Conservation (phyloP, 768 basidiomycete species). For the Mycena rosella region DNA sequence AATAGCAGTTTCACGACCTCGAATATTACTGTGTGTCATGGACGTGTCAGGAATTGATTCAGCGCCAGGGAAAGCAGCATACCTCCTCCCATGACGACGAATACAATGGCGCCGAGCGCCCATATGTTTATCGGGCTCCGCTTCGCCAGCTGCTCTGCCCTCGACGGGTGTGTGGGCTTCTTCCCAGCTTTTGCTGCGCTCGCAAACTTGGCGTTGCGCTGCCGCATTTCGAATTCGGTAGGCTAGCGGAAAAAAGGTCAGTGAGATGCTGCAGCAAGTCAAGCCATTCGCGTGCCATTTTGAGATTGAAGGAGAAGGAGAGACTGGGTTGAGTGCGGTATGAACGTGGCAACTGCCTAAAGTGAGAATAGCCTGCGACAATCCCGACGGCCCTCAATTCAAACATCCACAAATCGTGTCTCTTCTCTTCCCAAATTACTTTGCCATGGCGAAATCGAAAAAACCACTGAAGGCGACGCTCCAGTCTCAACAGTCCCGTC, state of each 20-base stretch:
- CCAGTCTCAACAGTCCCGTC: constrained; percentile 75
- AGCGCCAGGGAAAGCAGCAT: constrained; percentile 35
- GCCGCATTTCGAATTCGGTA: constrained; percentile 85
- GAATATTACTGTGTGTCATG: constrained; percentile 70
- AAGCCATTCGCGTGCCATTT: constrained; percentile 28
- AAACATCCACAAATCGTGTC: not conserved
- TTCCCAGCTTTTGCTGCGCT: constrained; percentile 80
- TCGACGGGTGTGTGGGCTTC: constrained; percentile 78
- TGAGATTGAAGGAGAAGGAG: constrained; percentile 28
- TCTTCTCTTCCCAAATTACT: not conserved
- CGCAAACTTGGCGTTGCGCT: constrained; percentile 85
- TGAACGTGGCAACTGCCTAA: constrained; percentile 42
- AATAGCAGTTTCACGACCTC: constrained; percentile 78
- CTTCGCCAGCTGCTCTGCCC: constrained; percentile 78
- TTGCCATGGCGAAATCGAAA: constrained; percentile 62
- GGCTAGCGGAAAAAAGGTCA: constrained; percentile 59
- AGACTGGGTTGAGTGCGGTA: constrained; percentile 21
- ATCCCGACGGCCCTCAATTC: not conserved
- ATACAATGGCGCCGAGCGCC: constrained; percentile 80
- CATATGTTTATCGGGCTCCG: constrained; percentile 81
- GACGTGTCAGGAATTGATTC: not conserved
- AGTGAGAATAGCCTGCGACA: constrained; percentile 5
- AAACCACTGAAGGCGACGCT: constrained; percentile 79
- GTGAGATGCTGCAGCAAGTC: constrained; percentile 1
- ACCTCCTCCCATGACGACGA: constrained; percentile 88